phyloP scores from a whole-genome alignment of 352 stramenopile genomes.

The Saprolegnia parasitica region DNA sequence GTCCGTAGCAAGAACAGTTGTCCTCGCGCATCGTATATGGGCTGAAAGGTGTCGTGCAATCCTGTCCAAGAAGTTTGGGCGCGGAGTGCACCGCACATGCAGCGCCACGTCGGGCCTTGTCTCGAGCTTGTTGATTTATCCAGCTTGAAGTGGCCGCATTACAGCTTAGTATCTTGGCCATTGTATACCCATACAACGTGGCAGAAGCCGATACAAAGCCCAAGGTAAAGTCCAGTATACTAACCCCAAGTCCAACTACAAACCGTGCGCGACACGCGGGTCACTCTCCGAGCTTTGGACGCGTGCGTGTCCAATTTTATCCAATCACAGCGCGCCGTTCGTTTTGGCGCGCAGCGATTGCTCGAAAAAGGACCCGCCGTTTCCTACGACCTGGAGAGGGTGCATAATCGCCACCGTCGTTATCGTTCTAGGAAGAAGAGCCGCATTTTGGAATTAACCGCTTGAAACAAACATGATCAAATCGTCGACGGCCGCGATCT shows the following conservation, averaged over 20 bases:
- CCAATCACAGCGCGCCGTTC: background rate
- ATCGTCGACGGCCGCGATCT: slow-evolving; percentile 6
- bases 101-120: no score
- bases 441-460: background rate
- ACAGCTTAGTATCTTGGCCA: background rate
- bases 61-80: no score
- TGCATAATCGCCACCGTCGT: no score
- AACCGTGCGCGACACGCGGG: background rate
- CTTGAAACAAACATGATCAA: slow-evolving; percentile 4
- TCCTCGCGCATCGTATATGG: no score
- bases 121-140: background rate
- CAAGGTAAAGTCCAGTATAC: slow-evolving; percentile 1
- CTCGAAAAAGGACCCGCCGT: no score
- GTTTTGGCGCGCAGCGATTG: background rate
- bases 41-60: no score
- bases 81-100: no score
- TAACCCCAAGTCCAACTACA: slow-evolving; percentile 7
- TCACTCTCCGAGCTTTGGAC: slow-evolving; percentile 12
- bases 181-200: slow-evolving; percentile 1
- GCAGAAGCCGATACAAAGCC: slow-evolving; percentile 4
- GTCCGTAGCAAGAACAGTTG: no score
- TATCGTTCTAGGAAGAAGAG: background rate
- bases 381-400: background rate
- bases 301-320: slow-evolving; percentile 9
- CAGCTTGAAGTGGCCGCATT: background rate